Base-by-base conservation (phyloP, 108 stramenopile genomes). In the Pseudonitzschia multiseries region DNA sequence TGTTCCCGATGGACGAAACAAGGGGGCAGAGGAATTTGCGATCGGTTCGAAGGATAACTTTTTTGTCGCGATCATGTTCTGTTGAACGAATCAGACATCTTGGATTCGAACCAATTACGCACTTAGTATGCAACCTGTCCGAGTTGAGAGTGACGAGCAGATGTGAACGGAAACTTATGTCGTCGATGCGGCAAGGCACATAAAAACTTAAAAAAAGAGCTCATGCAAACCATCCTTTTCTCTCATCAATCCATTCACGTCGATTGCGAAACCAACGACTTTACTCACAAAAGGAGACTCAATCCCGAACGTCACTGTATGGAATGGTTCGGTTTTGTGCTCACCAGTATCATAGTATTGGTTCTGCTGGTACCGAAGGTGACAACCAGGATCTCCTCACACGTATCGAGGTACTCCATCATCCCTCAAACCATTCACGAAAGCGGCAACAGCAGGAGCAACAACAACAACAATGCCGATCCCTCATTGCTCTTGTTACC, bases 291-390 rank as follows among this genome's bases (percentile, higher is more conserved):
- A 22, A 59, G 57, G 57, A 29, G 40, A 29, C 18, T 62, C 8
- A 33, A 32, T 40, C 61, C 61, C 33, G 61, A 62, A 40, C 61
- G 61, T 2, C 61, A 62, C 31, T 62, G 36, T 33, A 9, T n/a
- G 6, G 61, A 62, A 62, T 62, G 61, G 61, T 0, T 62, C 8
- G 29, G 31, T 17, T 40, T 62, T 33, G 29, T 33, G 6, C 13
- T 40, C 9, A 33, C 29, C 29, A 33, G 61, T 9, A 40, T 40
- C n/a, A 1, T 33, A 4, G 15, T 62, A 31, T n/a, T 62, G n/a
- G 0, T 33, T 21, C 29, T 33, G 10, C 18, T 56, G 10, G 54
- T 9, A 56, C 54, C 54, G 22, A 56, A 3, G 20, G 24, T 56
- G 2, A 22, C 22, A 24, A 51, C n/a, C 50, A n/a, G 50, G 20